Evolutionary conservation across 495 filamentous ascomycete species (phyloP).

Genomic region (Venustampulla echinocandica): DNA sequence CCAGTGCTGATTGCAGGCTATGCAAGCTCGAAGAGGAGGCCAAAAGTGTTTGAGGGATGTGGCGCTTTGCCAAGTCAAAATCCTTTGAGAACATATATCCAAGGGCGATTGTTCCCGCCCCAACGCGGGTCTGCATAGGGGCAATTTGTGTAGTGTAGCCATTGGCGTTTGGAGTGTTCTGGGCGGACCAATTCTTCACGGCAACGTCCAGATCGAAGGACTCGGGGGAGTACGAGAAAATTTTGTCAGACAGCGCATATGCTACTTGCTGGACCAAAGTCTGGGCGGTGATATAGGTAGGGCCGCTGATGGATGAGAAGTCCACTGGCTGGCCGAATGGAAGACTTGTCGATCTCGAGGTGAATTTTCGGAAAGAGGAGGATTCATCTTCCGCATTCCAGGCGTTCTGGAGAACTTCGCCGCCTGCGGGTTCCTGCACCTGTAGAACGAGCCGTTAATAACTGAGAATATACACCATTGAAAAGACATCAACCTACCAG

Average conservation of each 20-base stretch:
- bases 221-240: constrained; percentile 93
- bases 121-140: constrained; percentile 75
- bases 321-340: constrained; percentile 53
- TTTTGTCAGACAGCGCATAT: constrained; percentile 85
- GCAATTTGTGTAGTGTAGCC: constrained; percentile 71
- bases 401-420: constrained; percentile 15
- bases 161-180: constrained; percentile 63
- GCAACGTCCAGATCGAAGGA: constrained; percentile 83
- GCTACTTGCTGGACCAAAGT: constrained; percentile 91
- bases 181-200: constrained; percentile 61
- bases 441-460: neutral
- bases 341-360: constrained; percentile 42
- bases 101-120: constrained; percentile 84
- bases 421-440: constrained; percentile 17
- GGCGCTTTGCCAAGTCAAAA: constrained; percentile 81
- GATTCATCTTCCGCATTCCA: constrained; percentile 17
- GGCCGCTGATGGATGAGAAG: constrained; percentile 66
- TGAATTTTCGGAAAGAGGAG: constrained; percentile 17
- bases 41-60: constrained; percentile 82
- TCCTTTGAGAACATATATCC: constrained; percentile 97
- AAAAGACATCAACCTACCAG: constrained; percentile 2
- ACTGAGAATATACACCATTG: neutral
- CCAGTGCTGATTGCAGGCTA: constrained; percentile 71
- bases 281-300: constrained; percentile 86
- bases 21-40: constrained; percentile 75